These are phyloP conservation scores for Actinomortierella wolfii DNA, from an alignment of 371 early-diverging fungal genomes.

Conservation along the genomic window DNA sequence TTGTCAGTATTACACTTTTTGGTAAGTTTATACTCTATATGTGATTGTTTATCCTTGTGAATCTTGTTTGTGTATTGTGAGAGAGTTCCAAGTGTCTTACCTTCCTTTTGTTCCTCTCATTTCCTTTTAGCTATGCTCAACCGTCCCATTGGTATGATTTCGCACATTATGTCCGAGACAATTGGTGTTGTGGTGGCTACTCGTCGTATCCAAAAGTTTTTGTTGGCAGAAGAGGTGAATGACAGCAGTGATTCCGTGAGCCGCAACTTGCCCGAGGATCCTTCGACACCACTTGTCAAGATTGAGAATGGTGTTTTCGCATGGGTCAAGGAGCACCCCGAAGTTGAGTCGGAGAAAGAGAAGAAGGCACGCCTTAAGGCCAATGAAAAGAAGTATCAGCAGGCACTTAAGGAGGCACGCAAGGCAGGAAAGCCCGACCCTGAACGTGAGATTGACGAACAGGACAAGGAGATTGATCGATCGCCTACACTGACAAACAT, in stretches of 20 bases:
- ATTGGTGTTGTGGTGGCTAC: constrained; percentile 26
- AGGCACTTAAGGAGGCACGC: constrained; percentile 24
- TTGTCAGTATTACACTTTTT: constrained; percentile 34
- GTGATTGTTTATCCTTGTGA: too few species aligned
- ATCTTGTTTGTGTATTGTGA: too few species aligned
- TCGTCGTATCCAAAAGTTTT: constrained; percentile 61
- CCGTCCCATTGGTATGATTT: constrained; percentile 32
- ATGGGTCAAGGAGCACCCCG: constrained; percentile 31
- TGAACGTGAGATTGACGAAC: constrained; percentile 9
- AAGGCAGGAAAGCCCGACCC: constrained; percentile 24
- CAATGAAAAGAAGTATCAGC: constrained; percentile 20
- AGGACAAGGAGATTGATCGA: constrained; percentile 10
- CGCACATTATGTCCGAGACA: constrained; percentile 21
- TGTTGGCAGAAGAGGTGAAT: constrained; percentile 65
- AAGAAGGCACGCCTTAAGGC: constrained; percentile 4
- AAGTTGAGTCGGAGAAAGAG: constrained; percentile 27
- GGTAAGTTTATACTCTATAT: too few species aligned
- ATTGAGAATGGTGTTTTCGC: constrained; percentile 41
- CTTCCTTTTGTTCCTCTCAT: too few species aligned
- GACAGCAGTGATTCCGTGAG: constrained; percentile 10
- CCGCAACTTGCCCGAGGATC: constrained; percentile 25
- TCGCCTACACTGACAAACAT: constrained; percentile 29
- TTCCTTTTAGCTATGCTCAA: constrained; percentile 6
- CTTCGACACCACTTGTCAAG: constrained; percentile 13
- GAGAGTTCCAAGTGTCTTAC: too few species aligned